Base-by-base conservation (phyloP, 306 rosid genomes). In the Spatholobus suberectus region DNA sequence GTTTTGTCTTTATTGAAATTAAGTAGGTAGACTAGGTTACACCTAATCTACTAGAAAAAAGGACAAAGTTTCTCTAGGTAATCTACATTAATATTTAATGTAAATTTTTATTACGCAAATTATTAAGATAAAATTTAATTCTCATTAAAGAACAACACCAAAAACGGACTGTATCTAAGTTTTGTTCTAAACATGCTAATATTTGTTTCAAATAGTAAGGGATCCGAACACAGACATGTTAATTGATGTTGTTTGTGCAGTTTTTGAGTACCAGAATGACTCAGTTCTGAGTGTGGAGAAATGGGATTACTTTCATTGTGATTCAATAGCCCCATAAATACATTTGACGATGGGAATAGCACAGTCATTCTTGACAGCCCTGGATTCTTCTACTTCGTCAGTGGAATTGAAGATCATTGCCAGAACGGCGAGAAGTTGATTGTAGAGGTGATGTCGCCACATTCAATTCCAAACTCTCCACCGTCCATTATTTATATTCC, bases 261-360 rank as follows among this genome's bases (percentile, higher is more conserved):
- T 81, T 59, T 93, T 93, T 78, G 90, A 75, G 83, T 93, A 90
- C 87, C 43, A 77, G 59, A 90, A 93, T 29, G 96, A 93, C 84
- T 87, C 96, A 12, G 92, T 91, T 21, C 37, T 91, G 1, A 67
- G 46, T 81, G 97, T 93, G 52, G 90, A 90, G 23, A 91, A 90
- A 80, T 87, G 90, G 92, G 89, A 82, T 5, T 93, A 90, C 82
- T 90, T 88, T 77, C 90, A 91, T 58, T 93, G 97, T 83, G 83
- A 89, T 62, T 47, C 90, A 51, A 65, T 17, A 52, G 85, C 1
- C 91, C 92, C 41, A 86, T 90, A 14, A 17, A 79, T 10, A 79
- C 55, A 7, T 91, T 87, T 10, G 74, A 85, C 54, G 82, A 91
- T 20, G 96, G 94, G 3, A 91, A 87, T 74, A 92, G 85, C 69